Evolutionary conservation across 805 yeast species (phyloP).

Genomic region (Metschnikowia noctiluminum): DNA sequence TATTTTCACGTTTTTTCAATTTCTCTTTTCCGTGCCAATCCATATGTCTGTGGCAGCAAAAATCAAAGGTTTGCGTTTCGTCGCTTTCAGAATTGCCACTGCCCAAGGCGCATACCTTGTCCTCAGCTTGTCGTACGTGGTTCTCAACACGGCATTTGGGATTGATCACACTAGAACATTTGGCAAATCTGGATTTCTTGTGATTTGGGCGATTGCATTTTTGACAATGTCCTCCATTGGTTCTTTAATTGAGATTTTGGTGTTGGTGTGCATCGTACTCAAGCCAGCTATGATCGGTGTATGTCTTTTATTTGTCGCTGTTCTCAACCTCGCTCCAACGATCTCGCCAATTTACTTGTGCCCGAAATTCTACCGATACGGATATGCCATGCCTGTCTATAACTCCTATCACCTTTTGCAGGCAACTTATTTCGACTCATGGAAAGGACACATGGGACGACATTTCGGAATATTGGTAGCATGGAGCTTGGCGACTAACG

Average conservation of each 20-base stretch:
- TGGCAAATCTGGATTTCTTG: slow-evolving; percentile 32
- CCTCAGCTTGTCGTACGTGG: slow-evolving; percentile 27
- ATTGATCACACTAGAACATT: slow-evolving; percentile 21
- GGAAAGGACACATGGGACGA: slow-evolving; percentile 34
- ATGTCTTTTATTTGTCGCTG: slow-evolving; percentile 25
- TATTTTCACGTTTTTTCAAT: slow-evolving; percentile 34
- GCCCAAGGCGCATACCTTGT: slow-evolving; percentile 29
- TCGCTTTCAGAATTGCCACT: slow-evolving; percentile 23
- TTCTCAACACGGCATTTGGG: slow-evolving; percentile 29
- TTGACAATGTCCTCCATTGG: slow-evolving; percentile 33
- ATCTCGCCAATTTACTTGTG: slow-evolving; percentile 29
- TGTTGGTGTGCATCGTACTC: slow-evolving; percentile 20
- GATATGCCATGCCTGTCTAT: slow-evolving; percentile 36
- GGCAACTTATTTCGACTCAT: slow-evolving; percentile 30
- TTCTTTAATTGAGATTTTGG: slow-evolving; percentile 27
- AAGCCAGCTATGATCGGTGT: slow-evolving; percentile 30
- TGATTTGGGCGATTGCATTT: slow-evolving; percentile 30
- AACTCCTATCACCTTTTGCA: slow-evolving; percentile 30
- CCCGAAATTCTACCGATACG: slow-evolving; percentile 32
- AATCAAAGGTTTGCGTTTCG: slow-evolving; percentile 25
- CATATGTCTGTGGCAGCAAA: slow-evolving; percentile 27
- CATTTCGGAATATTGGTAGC: slow-evolving; percentile 30
- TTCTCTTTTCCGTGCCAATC: slow-evolving; percentile 25
- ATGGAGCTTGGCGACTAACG: slow-evolving; percentile 30
- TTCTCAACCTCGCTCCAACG: slow-evolving; percentile 30